phyloP scores from a whole-genome alignment of 2,329 filamentous ascomycete species.

The Waltergamsia citrina region DNA sequence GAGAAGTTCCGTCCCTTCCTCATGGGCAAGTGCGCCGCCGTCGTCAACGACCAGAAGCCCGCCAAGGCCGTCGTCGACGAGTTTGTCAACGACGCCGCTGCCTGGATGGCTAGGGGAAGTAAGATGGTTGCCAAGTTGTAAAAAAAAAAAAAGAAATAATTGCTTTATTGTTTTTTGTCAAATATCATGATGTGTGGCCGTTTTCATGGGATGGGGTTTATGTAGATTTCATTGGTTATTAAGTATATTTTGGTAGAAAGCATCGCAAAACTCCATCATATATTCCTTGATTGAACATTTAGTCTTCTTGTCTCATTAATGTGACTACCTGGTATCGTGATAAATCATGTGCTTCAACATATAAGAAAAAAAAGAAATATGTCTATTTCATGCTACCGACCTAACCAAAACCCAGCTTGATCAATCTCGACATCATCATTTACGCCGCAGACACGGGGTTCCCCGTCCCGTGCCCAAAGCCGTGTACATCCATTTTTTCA shows the following conservation, averaged over 20 bases:
- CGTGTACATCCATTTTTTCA: no score
- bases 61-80: conserved; percentile 93
- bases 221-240: neutral
- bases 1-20: conserved; percentile 86
- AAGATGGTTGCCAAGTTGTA: conserved; percentile 65
- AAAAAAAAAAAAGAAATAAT: conserved; percentile 10
- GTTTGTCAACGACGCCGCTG: conserved; percentile 75
- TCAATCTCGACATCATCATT: no score
- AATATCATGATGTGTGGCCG: neutral
- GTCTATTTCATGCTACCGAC: conserved; percentile 24
- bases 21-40: conserved; percentile 95
- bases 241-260: neutral
- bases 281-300: no score
- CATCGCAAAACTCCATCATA: no score
- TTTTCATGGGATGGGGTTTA: neutral
- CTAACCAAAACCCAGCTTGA: no score
- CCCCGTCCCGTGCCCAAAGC: no score
- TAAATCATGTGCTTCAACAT: neutral
- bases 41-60: conserved; percentile 84
- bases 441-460: neutral
- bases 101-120: conserved; percentile 58
- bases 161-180: neutral
- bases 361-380: conserved; percentile 4
- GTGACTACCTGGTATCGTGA: neutral
- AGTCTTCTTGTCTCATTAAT: no score